Evolutionary conservation across 345 rosid species (phyloP).

Genomic region (Microthlaspi erraticum): DNA sequence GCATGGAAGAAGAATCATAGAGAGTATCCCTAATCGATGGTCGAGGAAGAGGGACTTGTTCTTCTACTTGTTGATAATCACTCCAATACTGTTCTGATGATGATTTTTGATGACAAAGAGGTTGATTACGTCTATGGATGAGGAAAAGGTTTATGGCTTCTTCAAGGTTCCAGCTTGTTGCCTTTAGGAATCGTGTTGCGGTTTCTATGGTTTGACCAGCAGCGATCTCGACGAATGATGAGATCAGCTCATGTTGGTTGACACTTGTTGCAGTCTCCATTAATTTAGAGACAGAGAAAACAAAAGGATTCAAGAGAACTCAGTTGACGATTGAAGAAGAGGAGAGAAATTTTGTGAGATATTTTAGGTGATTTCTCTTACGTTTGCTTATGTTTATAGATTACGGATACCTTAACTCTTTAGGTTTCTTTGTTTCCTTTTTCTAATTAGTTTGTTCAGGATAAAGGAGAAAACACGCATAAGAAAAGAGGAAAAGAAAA

Average conservation of each 20-base stretch:
- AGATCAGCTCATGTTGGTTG: constrained; percentile 55
- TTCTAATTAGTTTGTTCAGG: too few relatives aligned
- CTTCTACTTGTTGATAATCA: neutral
- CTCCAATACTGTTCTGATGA: too few relatives aligned
- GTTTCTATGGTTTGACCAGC: constrained; percentile 69
- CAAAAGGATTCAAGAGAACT: neutral
- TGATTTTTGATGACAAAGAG: too few relatives aligned
- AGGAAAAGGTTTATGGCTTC: constrained; percentile 24
- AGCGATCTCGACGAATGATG: constrained; percentile 84
- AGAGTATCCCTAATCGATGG: neutral
- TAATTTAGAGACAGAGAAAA: neutral
- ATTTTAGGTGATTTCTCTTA: neutral
- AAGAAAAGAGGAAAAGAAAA: too few relatives aligned
- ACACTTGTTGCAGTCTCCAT: neutral
- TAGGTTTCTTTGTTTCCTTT: neutral
- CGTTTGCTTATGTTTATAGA: neutral
- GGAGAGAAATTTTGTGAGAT: neutral
- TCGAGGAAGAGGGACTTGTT: neutral
- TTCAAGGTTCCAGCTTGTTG: constrained; percentile 15
- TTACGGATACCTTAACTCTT: neutral
- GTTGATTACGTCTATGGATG: neutral
- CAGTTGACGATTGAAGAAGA: neutral
- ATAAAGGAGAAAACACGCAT: too few relatives aligned
- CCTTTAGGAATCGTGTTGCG: constrained; percentile 72
- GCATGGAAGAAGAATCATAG: neutral